Percentiles rank a stretch among this genome's conserved stretches.
Conservation (phyloP, 345 rosid species). For the Moringa oleifera region DNA sequence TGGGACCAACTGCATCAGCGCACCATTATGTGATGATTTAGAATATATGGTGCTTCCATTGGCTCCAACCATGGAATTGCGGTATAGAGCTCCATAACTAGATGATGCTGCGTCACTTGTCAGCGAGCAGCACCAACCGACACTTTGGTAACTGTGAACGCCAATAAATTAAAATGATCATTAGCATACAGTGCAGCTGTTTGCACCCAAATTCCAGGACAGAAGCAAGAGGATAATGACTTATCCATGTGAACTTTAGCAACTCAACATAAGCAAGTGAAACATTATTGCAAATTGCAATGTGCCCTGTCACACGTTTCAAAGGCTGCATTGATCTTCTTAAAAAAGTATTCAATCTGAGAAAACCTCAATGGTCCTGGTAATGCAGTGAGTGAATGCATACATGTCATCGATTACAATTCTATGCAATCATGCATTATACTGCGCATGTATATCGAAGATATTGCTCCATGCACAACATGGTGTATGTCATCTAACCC, state of each 20-base stretch:
- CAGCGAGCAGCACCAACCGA: slow-evolving; percentile 19
- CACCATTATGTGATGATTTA: slow-evolving; percentile 12
- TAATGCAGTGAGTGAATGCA: slow-evolving; percentile 12
- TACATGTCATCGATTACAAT: no score
- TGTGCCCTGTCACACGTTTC: slow-evolving; percentile 14
- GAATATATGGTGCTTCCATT: slow-evolving; percentile 32
- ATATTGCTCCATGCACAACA: slow-evolving; percentile 3
- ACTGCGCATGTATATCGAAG: slow-evolving; percentile 1
- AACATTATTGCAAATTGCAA: slow-evolving; percentile 20
- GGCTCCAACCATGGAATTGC: slow-evolving; percentile 51
- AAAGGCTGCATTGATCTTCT: slow-evolving; percentile 25
- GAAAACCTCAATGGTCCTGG: slow-evolving; percentile 16
- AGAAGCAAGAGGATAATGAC: slow-evolving; percentile 33
- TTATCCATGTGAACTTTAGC: slow-evolving; percentile 42
- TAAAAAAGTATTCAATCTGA: slow-evolving; percentile 6
- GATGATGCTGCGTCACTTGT: slow-evolving; percentile 23
- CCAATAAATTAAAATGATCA: slow-evolving; percentile 27
- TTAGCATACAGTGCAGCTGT: slow-evolving; percentile 23
- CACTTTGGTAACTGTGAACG: slow-evolving; percentile 32
- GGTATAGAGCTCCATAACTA: slow-evolving; percentile 49
- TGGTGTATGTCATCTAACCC: not conserved
- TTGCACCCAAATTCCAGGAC: slow-evolving; percentile 45
- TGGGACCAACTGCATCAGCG: slow-evolving; percentile 30
- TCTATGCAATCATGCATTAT: not conserved
- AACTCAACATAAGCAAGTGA: slow-evolving; percentile 22